Percentiles rank a stretch among this genome's conserved stretches.
phyloP scores from a whole-genome alignment of 179 eudicot genomes.

The Patellifolia procumbens region DNA sequence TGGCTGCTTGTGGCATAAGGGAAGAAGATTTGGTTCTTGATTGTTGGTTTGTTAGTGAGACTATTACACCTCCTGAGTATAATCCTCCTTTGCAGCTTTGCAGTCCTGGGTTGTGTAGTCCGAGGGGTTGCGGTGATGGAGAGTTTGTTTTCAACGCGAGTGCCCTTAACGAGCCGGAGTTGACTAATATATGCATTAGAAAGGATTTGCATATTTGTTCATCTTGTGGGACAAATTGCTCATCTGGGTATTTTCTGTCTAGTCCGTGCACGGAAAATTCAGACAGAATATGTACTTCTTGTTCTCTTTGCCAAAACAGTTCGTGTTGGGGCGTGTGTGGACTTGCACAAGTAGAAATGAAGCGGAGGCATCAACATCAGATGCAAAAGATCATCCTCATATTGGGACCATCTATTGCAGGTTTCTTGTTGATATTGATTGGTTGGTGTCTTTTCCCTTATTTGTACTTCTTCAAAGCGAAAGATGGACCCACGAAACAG shows the following conservation, averaged over 20 bases:
- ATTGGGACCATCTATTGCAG: conserved; percentile 67
- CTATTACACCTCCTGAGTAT: conserved; percentile 35
- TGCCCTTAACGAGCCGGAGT: conserved; percentile 65
- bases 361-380: conserved; percentile 44
- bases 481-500: conserved; percentile 53
- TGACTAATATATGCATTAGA: conserved; percentile 61
- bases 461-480: conserved; percentile 46
- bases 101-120: conserved; percentile 78
- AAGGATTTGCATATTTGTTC: conserved; percentile 75
- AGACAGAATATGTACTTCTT: conserved; percentile 73
- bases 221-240: conserved; percentile 73
- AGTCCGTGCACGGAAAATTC: conserved; percentile 62
- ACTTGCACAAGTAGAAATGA: conserved; percentile 43
- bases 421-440: conserved; percentile 52
- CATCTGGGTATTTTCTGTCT: conserved; percentile 69
- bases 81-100: conserved; percentile 93
- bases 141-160: conserved; percentile 78
- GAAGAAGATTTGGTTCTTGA: conserved; percentile 85
- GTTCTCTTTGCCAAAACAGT: conserved; percentile 90
- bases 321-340: conserved; percentile 79
- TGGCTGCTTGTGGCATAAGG: conserved; percentile 74
- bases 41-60: conserved; percentile 70
- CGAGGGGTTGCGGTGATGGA: conserved; percentile 50
- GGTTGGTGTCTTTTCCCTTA: conserved; percentile 68
- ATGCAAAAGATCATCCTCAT: conserved; percentile 56